Evolutionary conservation across 129 eudicot genomes (phyloP), one percentile per base, ranked within the genome.

Genomic region (Lonicera japonica): DNA sequence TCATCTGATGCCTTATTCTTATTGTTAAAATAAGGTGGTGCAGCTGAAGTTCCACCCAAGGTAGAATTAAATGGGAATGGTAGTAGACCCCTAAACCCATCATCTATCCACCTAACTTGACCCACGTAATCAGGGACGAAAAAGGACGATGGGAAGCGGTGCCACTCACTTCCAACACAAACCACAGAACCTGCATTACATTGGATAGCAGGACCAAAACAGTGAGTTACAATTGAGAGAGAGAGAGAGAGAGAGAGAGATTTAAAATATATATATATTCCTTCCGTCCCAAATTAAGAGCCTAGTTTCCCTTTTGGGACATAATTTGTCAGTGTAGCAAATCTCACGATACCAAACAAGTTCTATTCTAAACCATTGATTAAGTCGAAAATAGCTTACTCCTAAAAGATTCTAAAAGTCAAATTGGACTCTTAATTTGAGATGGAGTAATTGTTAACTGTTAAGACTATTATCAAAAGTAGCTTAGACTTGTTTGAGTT

Each of bases 111-210:
- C 70, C 82, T 73, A 15, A 94, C 99, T 76, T 88, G 80, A 54
- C 77, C 72, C 21, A 88, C 79, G 54, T 94, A 85, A 8, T 85
- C 96, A 56, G 99, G 99, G 29, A 94, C 69, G 56, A 94, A 86
- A 67, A 94, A 94, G 11, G 99, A 88, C 58, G 99, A 94, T 16
- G 99, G 99, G 63, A 70, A 94, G 2, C 96, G 77, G 71, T 94
- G 99, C 99, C 99, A 94, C 75, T 94, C 99, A 75, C 95, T 88
- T 61, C 99, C 99, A 61, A 94, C 96, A 69, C 99, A 94, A 36
- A 94, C 75, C 54, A 82, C 86, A 9, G 96, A 70, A 77, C 95
- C 99, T 94, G 77, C 69, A 68, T 64, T 50, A 17, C 5, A 50
- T 6, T 15, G 20, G n/a, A 25, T 16, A 21, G 14, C 25, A 18